A percentile compares a stretch with the other conserved stretches of the same genome.
Conservation (phyloP, 2,329 filamentous ascomycete species). For the Sarocladium brachiariae region DNA sequence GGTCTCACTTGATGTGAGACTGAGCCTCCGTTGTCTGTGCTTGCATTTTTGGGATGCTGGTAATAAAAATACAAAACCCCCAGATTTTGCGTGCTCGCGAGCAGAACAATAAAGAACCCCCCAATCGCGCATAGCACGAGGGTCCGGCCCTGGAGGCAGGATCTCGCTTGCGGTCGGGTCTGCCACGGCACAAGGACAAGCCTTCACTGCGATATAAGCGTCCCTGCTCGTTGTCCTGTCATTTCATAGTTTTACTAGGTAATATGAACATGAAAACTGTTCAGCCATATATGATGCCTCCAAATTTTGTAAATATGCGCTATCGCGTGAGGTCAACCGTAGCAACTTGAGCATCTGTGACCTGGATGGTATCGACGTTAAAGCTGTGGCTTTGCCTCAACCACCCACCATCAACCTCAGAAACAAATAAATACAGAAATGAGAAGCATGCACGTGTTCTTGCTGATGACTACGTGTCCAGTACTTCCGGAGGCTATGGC, state of each 20-base stretch:
- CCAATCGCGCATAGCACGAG: neutral
- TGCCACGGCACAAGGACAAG: constrained; percentile 26
- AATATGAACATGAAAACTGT: constrained; percentile 28
- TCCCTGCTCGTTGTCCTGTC: constrained; percentile 32
- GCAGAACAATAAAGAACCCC: too few relatives aligned
- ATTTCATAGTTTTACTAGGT: constrained; percentile 33
- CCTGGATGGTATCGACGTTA: too few relatives aligned
- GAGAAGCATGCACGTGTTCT: too few relatives aligned
- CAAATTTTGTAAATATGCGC: neutral
- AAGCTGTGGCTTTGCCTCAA: too few relatives aligned
- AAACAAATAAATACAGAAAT: too few relatives aligned
- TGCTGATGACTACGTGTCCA: too few relatives aligned
- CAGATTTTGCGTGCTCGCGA: constrained; percentile 16
- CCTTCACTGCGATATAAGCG: constrained; percentile 26
- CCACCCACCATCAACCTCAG: too few relatives aligned
- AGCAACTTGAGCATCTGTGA: too few relatives aligned
- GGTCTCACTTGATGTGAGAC: neutral
- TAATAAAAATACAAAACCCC: constrained; percentile 14
- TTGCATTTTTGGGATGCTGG: constrained; percentile 25
- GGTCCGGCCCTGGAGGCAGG: neutral
- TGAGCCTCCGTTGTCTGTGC: neutral
- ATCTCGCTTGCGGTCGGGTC: constrained; percentile 1
- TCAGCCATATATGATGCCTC: constrained; percentile 5
- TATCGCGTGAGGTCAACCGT: neutral
- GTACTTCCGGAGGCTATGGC: too few relatives aligned